Conservation (phyloP, 352 stramenopile species). For the Globisporangium lucens region DNA sequence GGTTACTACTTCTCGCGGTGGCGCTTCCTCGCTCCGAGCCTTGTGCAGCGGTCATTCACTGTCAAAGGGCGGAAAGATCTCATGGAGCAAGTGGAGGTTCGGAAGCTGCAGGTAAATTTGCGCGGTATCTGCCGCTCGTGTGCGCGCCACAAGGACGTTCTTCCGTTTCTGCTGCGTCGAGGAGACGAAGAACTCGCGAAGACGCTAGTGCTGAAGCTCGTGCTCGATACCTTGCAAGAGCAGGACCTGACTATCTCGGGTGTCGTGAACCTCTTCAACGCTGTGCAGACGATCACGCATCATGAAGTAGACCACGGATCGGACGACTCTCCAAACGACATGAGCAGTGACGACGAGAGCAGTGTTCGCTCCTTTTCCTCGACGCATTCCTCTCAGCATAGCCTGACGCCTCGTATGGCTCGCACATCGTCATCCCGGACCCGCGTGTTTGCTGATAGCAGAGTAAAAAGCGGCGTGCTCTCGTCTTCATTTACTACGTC, state of each 20-base stretch:
- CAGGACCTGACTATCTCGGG: constrained; percentile 34
- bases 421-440: constrained; percentile 15
- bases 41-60: constrained; percentile 48
- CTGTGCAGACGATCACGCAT: constrained; percentile 43
- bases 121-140: constrained; percentile 51
- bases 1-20: constrained; percentile 41
- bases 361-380: constrained; percentile 12
- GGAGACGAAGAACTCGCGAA: constrained; percentile 46
- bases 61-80: constrained; percentile 15
- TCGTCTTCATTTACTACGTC: not conserved
- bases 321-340: constrained; percentile 32
- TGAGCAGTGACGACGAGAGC: constrained; percentile 34
- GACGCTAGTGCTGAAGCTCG: constrained; percentile 44
- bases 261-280: constrained; percentile 33
- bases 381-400: not conserved
- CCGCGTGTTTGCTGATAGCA: constrained; percentile 9
- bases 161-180: constrained; percentile 65
- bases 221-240: constrained; percentile 52
- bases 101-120: constrained; percentile 72
- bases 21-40: constrained; percentile 60
- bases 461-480: not conserved
- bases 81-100: constrained; percentile 45
- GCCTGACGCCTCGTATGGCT: constrained; percentile 11
- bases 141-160: constrained; percentile 54
- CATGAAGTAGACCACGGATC: constrained; percentile 31